Evolutionary conservation across 768 basidiomycete genomes (phyloP), one percentile per base, ranked within the genome.

Genomic region (Lactifluus volemus): DNA sequence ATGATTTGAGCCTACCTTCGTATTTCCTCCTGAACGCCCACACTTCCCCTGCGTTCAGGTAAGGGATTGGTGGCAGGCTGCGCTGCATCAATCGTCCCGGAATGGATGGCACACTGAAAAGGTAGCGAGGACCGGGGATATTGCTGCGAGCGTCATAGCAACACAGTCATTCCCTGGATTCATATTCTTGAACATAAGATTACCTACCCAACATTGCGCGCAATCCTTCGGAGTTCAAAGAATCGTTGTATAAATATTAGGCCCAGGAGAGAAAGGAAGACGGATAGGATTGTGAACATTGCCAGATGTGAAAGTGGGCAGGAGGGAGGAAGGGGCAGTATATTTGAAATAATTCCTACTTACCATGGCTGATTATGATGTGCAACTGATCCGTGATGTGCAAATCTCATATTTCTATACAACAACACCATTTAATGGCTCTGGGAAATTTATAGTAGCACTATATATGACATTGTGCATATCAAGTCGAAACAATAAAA

Each of bases 201-300:
- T 17, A 44, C 59, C 32, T 34, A 60, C 59, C 59, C 59, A 5
- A 55, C 48, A n/a, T 44, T 38, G 17, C 49, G 53, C 19, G 32
- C 21, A 32, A 25, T 29, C 50, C 29, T 61, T 14, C 60, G 49
- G n/a, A 61, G 55, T 48, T 32, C 29, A 25, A 57, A 41, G 10
- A 61, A 29, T 25, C 9, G 17, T 14, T 30, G 34, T n/a, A 61
- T 3, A 15, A 61, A 25, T 32, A 45, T 32, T 19, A 61, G 1
- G 34, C 36, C 49, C 1, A 52, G 44, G 38, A 60, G 19, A 29
- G 59, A 49, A 17, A 55, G 29, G 25, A 21, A 5, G 34, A 30
- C 21, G 19, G 42, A 38, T 19, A 60, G 19, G 10, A 21, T 9
- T 17, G 52, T 8, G n/a, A 15, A 25, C 59, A 60, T 55, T 8